Percentiles rank a stretch among this genome's conserved stretches.
phyloP scores from a whole-genome alignment of 1,284 basidiomycete species.

The Exsudoporus floridanus region DNA sequence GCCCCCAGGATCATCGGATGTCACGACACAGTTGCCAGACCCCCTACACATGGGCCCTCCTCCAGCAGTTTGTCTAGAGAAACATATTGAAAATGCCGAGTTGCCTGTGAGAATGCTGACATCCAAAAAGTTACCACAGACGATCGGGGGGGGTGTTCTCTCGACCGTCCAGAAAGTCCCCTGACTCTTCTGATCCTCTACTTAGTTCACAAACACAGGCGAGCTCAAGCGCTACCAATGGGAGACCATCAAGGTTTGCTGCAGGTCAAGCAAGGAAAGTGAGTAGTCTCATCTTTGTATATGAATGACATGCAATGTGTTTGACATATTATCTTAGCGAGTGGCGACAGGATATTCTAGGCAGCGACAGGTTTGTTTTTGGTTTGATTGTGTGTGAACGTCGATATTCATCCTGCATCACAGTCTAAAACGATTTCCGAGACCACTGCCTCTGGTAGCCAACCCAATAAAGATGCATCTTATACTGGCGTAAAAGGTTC shows the following conservation, averaged over 20 bases:
- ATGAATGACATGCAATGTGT: background rate
- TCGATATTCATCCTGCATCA: background rate
- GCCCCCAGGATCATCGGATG: background rate
- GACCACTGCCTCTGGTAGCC: background rate
- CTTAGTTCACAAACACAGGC: background rate
- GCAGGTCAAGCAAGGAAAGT: background rate
- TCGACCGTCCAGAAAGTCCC: background rate
- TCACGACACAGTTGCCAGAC: too few species aligned
- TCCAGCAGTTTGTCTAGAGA: background rate
- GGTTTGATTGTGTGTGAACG: background rate
- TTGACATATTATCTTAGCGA: background rate
- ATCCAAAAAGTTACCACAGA: background rate
- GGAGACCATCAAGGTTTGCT: background rate
- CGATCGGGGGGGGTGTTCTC: too few species aligned
- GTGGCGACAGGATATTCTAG: background rate
- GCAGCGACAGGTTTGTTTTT: background rate
- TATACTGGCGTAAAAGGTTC: background rate
- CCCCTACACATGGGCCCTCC: too few species aligned
- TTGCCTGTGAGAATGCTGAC: background rate
- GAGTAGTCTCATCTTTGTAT: background rate
- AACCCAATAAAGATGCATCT: background rate
- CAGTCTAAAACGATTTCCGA: background rate
- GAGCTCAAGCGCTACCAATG: background rate
- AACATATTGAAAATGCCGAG: background rate
- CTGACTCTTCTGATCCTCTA: background rate